phyloP scores from a whole-genome alignment of 257 asterid species.

The Solanum phureja region DNA sequence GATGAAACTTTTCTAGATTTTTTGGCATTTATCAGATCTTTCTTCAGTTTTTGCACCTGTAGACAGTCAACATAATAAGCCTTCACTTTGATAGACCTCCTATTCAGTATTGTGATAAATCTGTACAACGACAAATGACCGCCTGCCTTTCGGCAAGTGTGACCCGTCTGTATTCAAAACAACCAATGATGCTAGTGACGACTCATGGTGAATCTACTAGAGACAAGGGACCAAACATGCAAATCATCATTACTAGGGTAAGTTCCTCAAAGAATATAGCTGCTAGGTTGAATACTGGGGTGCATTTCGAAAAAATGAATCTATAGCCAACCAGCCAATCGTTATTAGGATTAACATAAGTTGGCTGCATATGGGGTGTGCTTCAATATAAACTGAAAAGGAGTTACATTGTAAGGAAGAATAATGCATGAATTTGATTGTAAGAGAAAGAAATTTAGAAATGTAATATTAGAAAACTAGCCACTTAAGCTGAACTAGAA shows the following conservation, averaged over 20 bases:
- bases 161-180: neutral
- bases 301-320: neutral
- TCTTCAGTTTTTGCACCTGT: conserved; percentile 78
- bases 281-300: neutral
- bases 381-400: neutral
- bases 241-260: neutral
- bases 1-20: conserved; percentile 84
- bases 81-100: neutral
- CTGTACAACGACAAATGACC: neutral
- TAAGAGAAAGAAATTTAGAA: neutral
- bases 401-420: neutral
- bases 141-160: neutral
- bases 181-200: neutral
- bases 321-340: neutral
- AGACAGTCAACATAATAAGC: neutral
- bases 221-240: neutral
- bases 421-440: neutral
- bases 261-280: neutral
- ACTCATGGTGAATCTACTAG: neutral
- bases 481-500: neutral
- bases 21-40: conserved; percentile 70
- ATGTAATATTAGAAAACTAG: neutral
- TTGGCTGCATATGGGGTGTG: neutral
- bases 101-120: neutral
- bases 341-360: neutral